Evolutionary conservation across 371 early-diverging fungal species (phyloP), one percentile per base, ranked within the genome.

Genomic region (Dinochytrium kinnereticum): DNA sequence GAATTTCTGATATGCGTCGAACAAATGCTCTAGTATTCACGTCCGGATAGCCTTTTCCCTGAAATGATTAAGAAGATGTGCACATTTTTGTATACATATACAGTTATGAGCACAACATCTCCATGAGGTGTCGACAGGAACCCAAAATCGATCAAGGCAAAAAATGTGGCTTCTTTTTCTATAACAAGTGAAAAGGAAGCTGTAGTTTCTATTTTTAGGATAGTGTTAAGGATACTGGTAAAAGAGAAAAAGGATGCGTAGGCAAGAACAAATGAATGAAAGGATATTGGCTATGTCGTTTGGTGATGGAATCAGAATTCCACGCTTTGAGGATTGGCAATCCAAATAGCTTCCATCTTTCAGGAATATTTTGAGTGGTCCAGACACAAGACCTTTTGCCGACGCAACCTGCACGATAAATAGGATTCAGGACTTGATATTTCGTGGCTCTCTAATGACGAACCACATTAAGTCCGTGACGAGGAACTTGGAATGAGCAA

Each of bases 41-140:
- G 26, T 61, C 61, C 2, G 61, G 61, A 34, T 61, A 61, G 7
- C 61, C 61, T 61, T 61, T 61, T 37, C 61, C 61, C 61, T 61
- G 3, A 10, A 17, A 10, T 13, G 3, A 17, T 33, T 13, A 24
- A 7, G 17, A 55, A 55, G 44, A 44, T 44, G 19, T 44, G 13
- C 19, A 44, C 44, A 7, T 44, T 19, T 44, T 13, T 19, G 44
- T 19, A 55, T 7, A 26, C 7, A 5, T n/a, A 17, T 30, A 55
- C 57, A 10, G 57, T 55, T 10, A 55, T 55, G 17, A 55, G 26
- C 24, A 55, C 21, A 55, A 55, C 57, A 19, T 10, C 10, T 26
- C 57, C 57, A 7, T 55, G 17, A 30, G 30, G 26, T 55, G 31
- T 31, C 3, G 34, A 3, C 34, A 2, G 15, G 24, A 61, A 61